These are phyloP conservation scores for Zangia roseola DNA, from an alignment of 768 basidiomycete genomes.

Conservation along the genomic window DNA sequence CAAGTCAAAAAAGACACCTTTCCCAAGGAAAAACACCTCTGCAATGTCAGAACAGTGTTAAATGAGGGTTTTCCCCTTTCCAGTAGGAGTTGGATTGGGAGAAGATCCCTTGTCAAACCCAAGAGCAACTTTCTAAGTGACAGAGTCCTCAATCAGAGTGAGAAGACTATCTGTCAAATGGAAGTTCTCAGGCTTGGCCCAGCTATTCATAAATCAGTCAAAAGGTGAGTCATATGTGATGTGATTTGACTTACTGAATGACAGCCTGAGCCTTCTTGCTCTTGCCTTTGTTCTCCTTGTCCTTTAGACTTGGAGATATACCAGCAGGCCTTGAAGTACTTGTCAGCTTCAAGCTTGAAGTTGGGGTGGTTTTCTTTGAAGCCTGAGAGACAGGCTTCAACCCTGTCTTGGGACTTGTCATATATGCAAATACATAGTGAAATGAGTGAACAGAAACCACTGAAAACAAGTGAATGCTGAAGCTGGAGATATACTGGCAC, in stretches of 20 bases:
- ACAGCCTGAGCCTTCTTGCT: neutral
- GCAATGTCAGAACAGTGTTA: conserved; percentile 7
- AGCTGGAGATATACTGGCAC: too few relatives aligned
- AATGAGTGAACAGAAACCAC: too few relatives aligned
- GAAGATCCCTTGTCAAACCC: conserved; percentile 18
- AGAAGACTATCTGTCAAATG: conserved; percentile 19
- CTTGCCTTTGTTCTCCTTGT: neutral
- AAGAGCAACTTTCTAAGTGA: conserved; percentile 17
- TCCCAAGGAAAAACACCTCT: conserved; percentile 3
- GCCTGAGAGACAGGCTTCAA: too few relatives aligned
- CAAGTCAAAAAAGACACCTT: too few relatives aligned
- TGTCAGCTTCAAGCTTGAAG: too few relatives aligned
- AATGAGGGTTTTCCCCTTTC: conserved; percentile 1
- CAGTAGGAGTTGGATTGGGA: conserved; percentile 1
- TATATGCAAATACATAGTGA: too few relatives aligned
- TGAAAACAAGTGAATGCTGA: too few relatives aligned
- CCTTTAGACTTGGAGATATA: too few relatives aligned
- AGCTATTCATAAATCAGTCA: neutral
- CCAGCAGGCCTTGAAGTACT: too few relatives aligned
- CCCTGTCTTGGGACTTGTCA: too few relatives aligned
- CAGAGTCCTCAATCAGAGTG: conserved; percentile 19
- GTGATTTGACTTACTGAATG: too few relatives aligned
- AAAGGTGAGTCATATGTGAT: neutral
- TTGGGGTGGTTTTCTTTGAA: too few relatives aligned
- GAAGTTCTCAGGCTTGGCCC: conserved; percentile 6